phyloP scores from a whole-genome alignment of 352 stramenopile genomes.

The Globisporangium barbulae region DNA sequence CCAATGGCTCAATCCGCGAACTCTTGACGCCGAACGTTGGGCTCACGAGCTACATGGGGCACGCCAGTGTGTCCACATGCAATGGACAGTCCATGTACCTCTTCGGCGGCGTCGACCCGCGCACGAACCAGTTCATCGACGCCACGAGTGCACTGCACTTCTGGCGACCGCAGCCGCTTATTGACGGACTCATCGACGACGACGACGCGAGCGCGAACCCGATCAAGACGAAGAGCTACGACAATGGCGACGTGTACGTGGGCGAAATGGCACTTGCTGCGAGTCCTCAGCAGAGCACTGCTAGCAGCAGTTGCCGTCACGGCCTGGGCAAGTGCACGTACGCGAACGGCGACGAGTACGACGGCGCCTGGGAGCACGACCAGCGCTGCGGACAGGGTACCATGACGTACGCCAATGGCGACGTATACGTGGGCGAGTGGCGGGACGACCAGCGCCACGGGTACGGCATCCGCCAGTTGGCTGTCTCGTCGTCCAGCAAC shows the following conservation, averaged over 20 bases:
- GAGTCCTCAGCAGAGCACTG: not conserved
- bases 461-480: conserved; percentile 39
- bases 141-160: conserved; percentile 50
- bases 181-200: conserved; percentile 24
- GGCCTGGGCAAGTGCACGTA: conserved; percentile 67
- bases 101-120: conserved; percentile 45
- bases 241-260: conserved; percentile 69
- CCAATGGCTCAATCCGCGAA: conserved; percentile 24
- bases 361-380: conserved; percentile 64
- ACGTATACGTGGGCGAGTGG: conserved; percentile 57
- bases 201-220: conserved; percentile 26
- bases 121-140: conserved; percentile 30
- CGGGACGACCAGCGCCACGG: conserved; percentile 42
- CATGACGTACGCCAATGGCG: conserved; percentile 45
- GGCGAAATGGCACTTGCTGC: conserved; percentile 38
- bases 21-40: conserved; percentile 29
- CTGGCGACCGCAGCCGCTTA: conserved; percentile 46
- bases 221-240: conserved; percentile 44
- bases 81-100: conserved; percentile 53
- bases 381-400: conserved; percentile 44
- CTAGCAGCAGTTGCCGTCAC: conserved; percentile 26
- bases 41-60: conserved; percentile 41
- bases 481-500: not conserved
- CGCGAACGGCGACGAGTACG: conserved; percentile 50
- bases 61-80: conserved; percentile 29